These are phyloP conservation scores for Diaporthe vaccinii DNA, from an alignment of 2,329 filamentous ascomycete species.

Conservation along the genomic window DNA sequence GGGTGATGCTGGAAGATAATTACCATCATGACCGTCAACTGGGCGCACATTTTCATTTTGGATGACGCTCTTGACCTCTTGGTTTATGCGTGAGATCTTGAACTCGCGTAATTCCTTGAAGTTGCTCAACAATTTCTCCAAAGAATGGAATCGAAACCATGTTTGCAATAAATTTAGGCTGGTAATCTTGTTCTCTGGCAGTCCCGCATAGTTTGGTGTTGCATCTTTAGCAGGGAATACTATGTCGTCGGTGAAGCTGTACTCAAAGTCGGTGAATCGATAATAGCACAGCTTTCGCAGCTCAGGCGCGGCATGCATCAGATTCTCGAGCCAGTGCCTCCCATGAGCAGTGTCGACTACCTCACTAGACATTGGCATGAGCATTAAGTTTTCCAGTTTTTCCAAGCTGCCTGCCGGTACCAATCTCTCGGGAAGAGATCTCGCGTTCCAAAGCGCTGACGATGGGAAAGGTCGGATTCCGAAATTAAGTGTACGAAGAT, in stretches of 20 bases:
- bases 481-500: neutral
- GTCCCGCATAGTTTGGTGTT: neutral
- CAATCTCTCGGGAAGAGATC: neutral
- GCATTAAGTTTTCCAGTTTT: neutral
- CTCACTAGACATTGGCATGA: rapidly evolving
- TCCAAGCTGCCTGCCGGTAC: neutral
- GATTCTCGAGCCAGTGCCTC: neutral
- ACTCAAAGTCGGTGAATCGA: neutral
- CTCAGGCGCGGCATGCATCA: neutral
- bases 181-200: slow-evolving; percentile 3
- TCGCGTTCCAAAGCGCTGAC: too few species aligned
- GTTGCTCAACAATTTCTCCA: neutral
- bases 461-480: neutral
- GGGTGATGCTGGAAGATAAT: neutral
- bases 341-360: neutral
- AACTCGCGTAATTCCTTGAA: neutral
- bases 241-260: too few species aligned
- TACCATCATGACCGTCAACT: neutral
- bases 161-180: neutral
- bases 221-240: neutral
- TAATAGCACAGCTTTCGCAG: neutral
- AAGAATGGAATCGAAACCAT: neutral
- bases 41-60: neutral
- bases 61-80: rapidly evolving
- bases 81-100: neutral